phyloP scores from a whole-genome alignment of 768 basidiomycete species.

The Phlebiopsis gigantea region DNA sequence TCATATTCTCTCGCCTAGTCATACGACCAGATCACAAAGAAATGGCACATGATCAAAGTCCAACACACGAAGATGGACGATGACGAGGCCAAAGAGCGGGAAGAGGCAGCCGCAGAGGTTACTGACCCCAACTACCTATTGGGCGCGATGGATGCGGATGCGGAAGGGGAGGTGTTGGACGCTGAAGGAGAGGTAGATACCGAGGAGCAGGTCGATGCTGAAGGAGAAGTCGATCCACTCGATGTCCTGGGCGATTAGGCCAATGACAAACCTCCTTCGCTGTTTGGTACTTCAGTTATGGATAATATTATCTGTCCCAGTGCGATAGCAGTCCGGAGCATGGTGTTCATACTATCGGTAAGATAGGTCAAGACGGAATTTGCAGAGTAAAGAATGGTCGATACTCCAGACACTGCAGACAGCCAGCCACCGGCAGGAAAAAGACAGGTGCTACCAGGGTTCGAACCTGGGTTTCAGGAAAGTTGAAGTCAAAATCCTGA shows the following conservation, averaged over 20 bases:
- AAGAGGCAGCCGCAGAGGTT: conserved; percentile 74
- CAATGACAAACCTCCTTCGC: too few species aligned
- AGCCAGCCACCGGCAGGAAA: background rate
- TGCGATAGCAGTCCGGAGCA: too few species aligned
- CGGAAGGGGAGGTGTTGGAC: conserved; percentile 39
- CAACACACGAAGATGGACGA: conserved; percentile 64
- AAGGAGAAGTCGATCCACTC: conserved; percentile 11
- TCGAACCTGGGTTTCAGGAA: conserved; percentile 19
- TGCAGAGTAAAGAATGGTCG: too few species aligned
- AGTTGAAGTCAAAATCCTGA: conserved; percentile 9
- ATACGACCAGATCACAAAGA: conserved; percentile 70
- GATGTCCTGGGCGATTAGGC: conserved; percentile 13
- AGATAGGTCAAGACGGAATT: too few species aligned
- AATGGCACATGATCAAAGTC: conserved; percentile 78
- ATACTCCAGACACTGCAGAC: too few species aligned
- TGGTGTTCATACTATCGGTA: too few species aligned
- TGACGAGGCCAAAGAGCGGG: conserved; percentile 75
- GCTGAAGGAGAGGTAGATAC: conserved; percentile 3
- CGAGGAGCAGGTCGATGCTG: background rate
- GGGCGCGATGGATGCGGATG: conserved; percentile 36
- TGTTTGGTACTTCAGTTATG: too few species aligned
- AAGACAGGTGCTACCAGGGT: conserved; percentile 14
- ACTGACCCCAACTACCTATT: conserved; percentile 59
- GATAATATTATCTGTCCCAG: too few species aligned
- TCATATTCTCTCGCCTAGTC: conserved; percentile 31